Evolutionary conservation across 129 eudicot species (phyloP).

Genomic region (Flaveria ramosissima): DNA sequence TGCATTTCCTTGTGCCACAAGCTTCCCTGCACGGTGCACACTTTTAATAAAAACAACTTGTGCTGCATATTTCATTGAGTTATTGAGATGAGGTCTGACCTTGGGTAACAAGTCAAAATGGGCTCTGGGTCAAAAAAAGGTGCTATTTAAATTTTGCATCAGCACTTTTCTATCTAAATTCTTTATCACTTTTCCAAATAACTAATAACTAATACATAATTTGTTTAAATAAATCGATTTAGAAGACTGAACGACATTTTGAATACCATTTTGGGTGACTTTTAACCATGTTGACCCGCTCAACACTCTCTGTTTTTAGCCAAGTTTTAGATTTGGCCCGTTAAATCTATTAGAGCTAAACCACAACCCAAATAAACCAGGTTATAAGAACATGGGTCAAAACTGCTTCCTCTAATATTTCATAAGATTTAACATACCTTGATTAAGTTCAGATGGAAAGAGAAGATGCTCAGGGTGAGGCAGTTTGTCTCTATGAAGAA

Average conservation of each 20-base stretch:
- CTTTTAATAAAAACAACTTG: slow-evolving; percentile 18
- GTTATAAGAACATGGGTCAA: neutral
- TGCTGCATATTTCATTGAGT: neutral
- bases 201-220: neutral
- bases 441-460: slow-evolving; percentile 80
- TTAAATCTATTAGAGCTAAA: neutral
- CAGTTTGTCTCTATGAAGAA: slow-evolving; percentile 83
- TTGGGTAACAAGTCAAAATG: neutral
- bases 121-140: neutral
- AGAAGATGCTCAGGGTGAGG: slow-evolving; percentile 85
- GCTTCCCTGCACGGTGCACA: slow-evolving; percentile 51
- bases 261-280: neutral
- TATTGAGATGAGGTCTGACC: too few relatives aligned
- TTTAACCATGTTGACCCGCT: neutral
- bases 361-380: neutral
- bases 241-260: neutral
- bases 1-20: slow-evolving; percentile 63
- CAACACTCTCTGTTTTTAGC: neutral
- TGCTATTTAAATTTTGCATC: neutral
- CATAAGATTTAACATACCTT: slow-evolving; percentile 43
- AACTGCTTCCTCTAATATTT: neutral
- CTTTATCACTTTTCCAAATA: neutral
- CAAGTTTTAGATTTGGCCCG: neutral
- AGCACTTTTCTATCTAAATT: neutral
- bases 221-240: neutral